These are phyloP conservation scores for Radiomyces spectabilis DNA, from an alignment of 192 early-diverging fungal species.

Conservation along the genomic window DNA sequence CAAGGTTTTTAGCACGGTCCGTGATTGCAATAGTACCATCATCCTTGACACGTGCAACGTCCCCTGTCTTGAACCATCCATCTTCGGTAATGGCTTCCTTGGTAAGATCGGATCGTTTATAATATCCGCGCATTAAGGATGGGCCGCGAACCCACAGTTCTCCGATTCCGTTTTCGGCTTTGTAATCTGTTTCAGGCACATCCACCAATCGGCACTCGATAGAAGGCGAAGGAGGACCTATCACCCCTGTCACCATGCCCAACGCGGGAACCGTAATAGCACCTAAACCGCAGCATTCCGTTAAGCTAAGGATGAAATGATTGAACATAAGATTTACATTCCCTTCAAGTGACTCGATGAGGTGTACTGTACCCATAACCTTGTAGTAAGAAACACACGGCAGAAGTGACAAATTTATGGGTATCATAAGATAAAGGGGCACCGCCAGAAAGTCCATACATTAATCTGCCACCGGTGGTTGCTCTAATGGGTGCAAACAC, in stretches of 20 bases:
- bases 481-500: slow-evolving; percentile 55
- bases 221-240: slow-evolving; percentile 58
- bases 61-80: slow-evolving; percentile 53
- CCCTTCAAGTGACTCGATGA: background rate
- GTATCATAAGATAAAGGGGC: slow-evolving; percentile 73
- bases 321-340: background rate
- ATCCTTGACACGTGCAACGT: slow-evolving; percentile 28
- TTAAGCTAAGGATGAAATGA: slow-evolving; percentile 32
- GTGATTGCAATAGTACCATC: slow-evolving; percentile 60
- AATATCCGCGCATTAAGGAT: slow-evolving; percentile 46
- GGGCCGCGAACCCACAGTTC: slow-evolving; percentile 62
- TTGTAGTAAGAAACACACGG: slow-evolving; percentile 54
- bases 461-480: slow-evolving; percentile 59
- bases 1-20: slow-evolving; percentile 76
- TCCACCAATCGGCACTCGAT: slow-evolving; percentile 57
- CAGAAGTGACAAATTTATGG: slow-evolving; percentile 59
- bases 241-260: slow-evolving; percentile 33
- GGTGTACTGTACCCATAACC: slow-evolving; percentile 53
- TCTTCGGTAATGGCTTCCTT: slow-evolving; percentile 38
- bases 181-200: slow-evolving; percentile 48
- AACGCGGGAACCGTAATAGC: slow-evolving; percentile 34
- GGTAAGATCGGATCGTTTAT: slow-evolving; percentile 39
- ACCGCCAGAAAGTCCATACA: slow-evolving; percentile 57
- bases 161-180: slow-evolving; percentile 41
- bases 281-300: slow-evolving; percentile 55